Evolutionary conservation across 768 basidiomycete genomes (phyloP), one percentile per base, ranked within the genome.

Genomic region (Pisolithus orientalis): DNA sequence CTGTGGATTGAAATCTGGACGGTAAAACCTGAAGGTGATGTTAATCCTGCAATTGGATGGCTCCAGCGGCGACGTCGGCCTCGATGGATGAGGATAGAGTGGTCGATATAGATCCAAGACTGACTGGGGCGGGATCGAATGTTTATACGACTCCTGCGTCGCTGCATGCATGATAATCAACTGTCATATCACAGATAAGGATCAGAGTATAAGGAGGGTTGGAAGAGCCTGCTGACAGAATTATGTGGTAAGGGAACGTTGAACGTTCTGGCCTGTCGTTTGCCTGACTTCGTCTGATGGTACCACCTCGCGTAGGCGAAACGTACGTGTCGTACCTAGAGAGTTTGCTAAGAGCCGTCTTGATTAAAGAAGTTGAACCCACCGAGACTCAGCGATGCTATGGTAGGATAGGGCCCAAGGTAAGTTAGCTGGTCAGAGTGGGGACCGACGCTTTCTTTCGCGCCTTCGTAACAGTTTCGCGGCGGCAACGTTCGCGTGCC

Each of bases 81-180:
- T 53, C 29, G 53, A 58, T 11, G 60, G 60, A 49, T 68, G 66
- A 32, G 83, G 79, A 56, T 67, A 75, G 1, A 76, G 62, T 4
- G 90, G 88, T 31, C 77, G 78, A 63, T 81, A 90, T n/a, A 85
- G 59, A 60, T 92, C 90, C 39, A 92, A 76, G 2, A 78, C 71
- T 10, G 73, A 64, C 55, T 89, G 87, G 1, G 89, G 84, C 17
- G 86, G 89, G 16, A 91, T 77, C 4, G 82, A 77, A 57, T 91
- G 88, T 59, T 92, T 92, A 70, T 86, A 92, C 39, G 72, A 74
- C 62, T 92, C 90, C 72, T 92, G 90, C 53, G 84, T 85, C 14
- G 83, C 80, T 1, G 89, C 87, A 58, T 92, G 90, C 90, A 92
- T 92, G 52, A 92, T 89, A n/a, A 77, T 77, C 34, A 92, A 72